These are phyloP conservation scores for Luvunga scandens DNA, from an alignment of 345 rosid genomes.

Conservation along the genomic window DNA sequence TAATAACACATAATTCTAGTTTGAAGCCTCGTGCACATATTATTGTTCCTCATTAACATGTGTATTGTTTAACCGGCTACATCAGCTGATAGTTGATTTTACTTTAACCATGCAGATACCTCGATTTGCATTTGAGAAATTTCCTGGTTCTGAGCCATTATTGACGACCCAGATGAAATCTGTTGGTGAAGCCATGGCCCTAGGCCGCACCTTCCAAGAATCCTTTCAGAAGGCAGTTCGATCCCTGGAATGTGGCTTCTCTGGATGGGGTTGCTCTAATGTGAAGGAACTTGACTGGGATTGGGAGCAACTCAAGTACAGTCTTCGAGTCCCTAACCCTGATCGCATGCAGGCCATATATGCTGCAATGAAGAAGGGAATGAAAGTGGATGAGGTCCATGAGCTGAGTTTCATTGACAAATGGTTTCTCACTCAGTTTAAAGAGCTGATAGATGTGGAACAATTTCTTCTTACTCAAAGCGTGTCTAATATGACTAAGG, in stretches of 20 bases:
- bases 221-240: conserved; percentile 94
- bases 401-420: conserved; percentile 85
- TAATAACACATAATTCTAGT: not conserved
- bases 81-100: not conserved
- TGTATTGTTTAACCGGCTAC: not conserved
- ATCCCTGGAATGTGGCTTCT: conserved; percentile 78
- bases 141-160: conserved; percentile 90
- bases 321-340: conserved; percentile 85
- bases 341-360: conserved; percentile 80
- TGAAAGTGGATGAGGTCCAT: conserved; percentile 78
- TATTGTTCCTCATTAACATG: not conserved
- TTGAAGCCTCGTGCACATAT: not conserved
- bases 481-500: conserved; percentile 69
- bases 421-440: conserved; percentile 94
- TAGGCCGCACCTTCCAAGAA: conserved; percentile 95
- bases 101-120: conserved; percentile 62
- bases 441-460: conserved; percentile 84
- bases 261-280: conserved; percentile 88
- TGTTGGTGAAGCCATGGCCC: conserved; percentile 94
- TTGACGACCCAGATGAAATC: conserved; percentile 97
- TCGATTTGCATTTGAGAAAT: conserved; percentile 95
- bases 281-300: conserved; percentile 86
- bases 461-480: conserved; percentile 64
- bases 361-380: conserved; percentile 97
- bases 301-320: conserved; percentile 85